Percentiles rank a stretch among this genome's conserved stretches.
Evolutionary conservation across 2,329 filamentous ascomycete species (phyloP).

Genomic region (Didymella segeticola): DNA sequence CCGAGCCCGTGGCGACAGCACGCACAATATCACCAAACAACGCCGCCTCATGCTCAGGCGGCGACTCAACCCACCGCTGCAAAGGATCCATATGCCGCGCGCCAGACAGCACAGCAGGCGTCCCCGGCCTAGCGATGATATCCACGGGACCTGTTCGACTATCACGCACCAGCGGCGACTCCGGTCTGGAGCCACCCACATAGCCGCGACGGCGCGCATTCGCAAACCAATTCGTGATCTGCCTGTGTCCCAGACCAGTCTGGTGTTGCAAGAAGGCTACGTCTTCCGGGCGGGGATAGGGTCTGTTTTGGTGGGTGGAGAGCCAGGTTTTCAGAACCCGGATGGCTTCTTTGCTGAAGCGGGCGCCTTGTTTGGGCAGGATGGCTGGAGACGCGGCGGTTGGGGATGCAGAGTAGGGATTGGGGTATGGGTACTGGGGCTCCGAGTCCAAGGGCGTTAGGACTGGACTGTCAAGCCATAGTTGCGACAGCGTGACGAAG

Average conservation of each 20-base stretch:
- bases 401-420: background rate
- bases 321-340: slow-evolving; percentile 32
- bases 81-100: slow-evolving; percentile 24
- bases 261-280: slow-evolving; percentile 20
- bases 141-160: slow-evolving; percentile 19
- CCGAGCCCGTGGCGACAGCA: slow-evolving; percentile 6
- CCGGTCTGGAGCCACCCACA: slow-evolving; percentile 14
- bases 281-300: slow-evolving; percentile 30
- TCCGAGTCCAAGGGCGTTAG: background rate
- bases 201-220: slow-evolving; percentile 33
- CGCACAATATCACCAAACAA: slow-evolving; percentile 28
- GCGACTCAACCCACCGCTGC: slow-evolving; percentile 37
- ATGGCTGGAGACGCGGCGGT: background rate
- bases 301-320: slow-evolving; percentile 24
- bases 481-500: background rate
- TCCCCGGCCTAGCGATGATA: slow-evolving; percentile 28
- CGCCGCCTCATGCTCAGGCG: slow-evolving; percentile 34
- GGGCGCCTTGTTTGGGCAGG: slow-evolving; percentile 12
- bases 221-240: slow-evolving; percentile 36
- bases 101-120: slow-evolving; percentile 21
- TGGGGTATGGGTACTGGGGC: background rate
- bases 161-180: background rate
- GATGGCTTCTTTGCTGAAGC: slow-evolving; percentile 30
- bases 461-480: background rate
- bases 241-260: slow-evolving; percentile 29